A percentile compares a stretch with the other conserved stretches of the same genome.
Conservation (phyloP, 768 basidiomycete species). For the Tricholoma flavovirens region DNA sequence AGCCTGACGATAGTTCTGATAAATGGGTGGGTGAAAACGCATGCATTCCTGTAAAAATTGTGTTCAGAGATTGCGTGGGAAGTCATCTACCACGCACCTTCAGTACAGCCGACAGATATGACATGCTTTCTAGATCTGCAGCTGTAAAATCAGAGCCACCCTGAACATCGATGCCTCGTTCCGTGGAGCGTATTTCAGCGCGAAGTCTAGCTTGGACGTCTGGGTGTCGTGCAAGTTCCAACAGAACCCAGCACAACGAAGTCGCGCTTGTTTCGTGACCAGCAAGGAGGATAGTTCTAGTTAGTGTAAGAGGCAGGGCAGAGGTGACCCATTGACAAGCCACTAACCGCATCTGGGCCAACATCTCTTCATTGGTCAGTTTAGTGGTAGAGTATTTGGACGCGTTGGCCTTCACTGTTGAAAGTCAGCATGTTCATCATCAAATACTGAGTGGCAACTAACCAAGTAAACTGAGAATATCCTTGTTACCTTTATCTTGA, state of each 20-base stretch:
- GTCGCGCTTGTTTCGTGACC: slow-evolving; percentile 62
- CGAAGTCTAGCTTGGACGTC: slow-evolving; percentile 58
- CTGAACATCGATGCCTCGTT: slow-evolving; percentile 27
- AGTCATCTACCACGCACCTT: slow-evolving; percentile 25
- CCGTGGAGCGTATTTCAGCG: slow-evolving; percentile 44
- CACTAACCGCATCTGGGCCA: slow-evolving; percentile 32
- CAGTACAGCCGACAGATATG: slow-evolving; percentile 41
- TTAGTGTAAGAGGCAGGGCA: background rate
- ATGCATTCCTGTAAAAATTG: slow-evolving; percentile 36
- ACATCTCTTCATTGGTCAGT: slow-evolving; percentile 36
- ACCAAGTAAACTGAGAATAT: slow-evolving; percentile 56
- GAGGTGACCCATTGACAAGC: background rate
- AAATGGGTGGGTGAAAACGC: slow-evolving; percentile 48
- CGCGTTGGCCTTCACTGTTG: slow-evolving; percentile 39
- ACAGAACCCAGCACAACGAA: slow-evolving; percentile 53
- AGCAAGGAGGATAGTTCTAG: slow-evolving; percentile 40
- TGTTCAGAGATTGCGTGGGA: background rate
- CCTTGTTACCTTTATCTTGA: slow-evolving; percentile 44
- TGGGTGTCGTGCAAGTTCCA: slow-evolving; percentile 55
- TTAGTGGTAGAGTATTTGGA: slow-evolving; percentile 29
- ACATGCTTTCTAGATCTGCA: slow-evolving; percentile 46
- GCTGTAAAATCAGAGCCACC: slow-evolving; percentile 38
- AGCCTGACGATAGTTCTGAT: slow-evolving; percentile 48
- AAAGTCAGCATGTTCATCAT: background rate
- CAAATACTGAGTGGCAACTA: slow-evolving; percentile 16